Conservation (phyloP, 1,139 yeast genomes). For the Tardiomyces blankii region DNA sequence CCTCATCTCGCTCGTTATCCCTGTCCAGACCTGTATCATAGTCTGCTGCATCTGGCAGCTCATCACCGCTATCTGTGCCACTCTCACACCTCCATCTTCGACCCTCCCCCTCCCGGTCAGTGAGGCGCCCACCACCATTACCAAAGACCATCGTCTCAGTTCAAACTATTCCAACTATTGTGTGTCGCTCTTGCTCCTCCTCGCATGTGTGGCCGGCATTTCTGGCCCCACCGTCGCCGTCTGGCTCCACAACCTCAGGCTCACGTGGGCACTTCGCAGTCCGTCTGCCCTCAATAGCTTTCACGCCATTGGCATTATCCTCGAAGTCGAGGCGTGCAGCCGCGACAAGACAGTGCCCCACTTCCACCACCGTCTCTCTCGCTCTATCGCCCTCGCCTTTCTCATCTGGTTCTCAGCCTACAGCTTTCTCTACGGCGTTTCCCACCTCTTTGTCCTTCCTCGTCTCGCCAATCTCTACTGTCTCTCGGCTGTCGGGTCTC, state of each 20-base stretch:
- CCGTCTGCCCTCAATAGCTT: constrained; percentile 19
- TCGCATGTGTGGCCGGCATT: constrained; percentile 19
- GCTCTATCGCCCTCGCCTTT: too few species aligned
- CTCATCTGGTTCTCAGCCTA: too few species aligned
- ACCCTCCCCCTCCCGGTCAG: not conserved
- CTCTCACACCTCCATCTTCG: not conserved
- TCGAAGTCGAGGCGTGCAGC: too few species aligned
- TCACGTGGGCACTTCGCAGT: constrained; percentile 17
- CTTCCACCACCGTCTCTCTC: too few species aligned
- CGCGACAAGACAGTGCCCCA: too few species aligned
- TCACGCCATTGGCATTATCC: constrained; percentile 14
- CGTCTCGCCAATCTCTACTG: too few species aligned
- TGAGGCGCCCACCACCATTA: too few species aligned
- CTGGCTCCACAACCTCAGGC: constrained; percentile 21
- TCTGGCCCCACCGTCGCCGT: constrained; percentile 21
- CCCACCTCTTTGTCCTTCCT: too few species aligned
- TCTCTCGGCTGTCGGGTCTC: too few species aligned
- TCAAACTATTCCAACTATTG: constrained; percentile 9
- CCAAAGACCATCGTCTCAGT: not conserved
- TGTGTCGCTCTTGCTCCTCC: constrained; percentile 9
- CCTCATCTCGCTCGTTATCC: constrained; percentile 9
- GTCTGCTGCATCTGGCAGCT: constrained; percentile 18
- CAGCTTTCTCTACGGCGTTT: too few species aligned
- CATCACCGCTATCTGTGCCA: not conserved
- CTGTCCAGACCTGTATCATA: constrained; percentile 20